Percentiles rank a stretch among this genome's conserved stretches.
Conservation (phyloP, 805 yeast genomes). For the Starmerella floricola region DNA sequence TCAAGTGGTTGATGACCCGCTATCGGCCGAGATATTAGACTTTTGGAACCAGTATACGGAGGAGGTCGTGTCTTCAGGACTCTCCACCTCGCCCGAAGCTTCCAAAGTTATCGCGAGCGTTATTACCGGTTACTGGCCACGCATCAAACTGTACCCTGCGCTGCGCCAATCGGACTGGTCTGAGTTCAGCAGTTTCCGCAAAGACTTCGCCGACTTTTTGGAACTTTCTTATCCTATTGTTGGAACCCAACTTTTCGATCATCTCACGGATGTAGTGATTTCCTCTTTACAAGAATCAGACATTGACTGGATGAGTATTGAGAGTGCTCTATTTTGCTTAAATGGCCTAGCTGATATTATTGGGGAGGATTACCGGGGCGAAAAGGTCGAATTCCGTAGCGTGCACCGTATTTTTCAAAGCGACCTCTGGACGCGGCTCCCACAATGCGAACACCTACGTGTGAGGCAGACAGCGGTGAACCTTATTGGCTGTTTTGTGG, state of each 20-base stretch:
- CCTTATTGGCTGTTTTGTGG: conserved; percentile 47
- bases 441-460: conserved; percentile 21
- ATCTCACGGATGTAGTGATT: conserved; percentile 27
- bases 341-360: conserved; percentile 46
- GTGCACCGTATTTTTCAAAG: conserved; percentile 26
- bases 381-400: conserved; percentile 25
- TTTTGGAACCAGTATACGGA: conserved; percentile 30
- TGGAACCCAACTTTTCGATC: conserved; percentile 40
- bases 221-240: conserved; percentile 59
- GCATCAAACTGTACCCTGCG: conserved; percentile 35
- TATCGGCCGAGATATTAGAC: conserved; percentile 25
- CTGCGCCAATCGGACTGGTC: conserved; percentile 28
- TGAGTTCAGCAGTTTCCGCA: conserved; percentile 58
- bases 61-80: conserved; percentile 25
- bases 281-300: conserved; percentile 6
- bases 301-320: conserved; percentile 36
- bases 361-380: conserved; percentile 22
- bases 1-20: conserved; percentile 25
- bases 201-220: conserved; percentile 65
- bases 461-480: conserved; percentile 42
- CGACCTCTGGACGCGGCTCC: conserved; percentile 25
- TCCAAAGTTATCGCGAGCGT: conserved; percentile 26
- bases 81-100: conserved; percentile 29
- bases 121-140: conserved; percentile 55
- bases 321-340: conserved; percentile 49